phyloP scores from a whole-genome alignment of 1,139 yeast genomes.

The Kluyveromyces sp. region DNA sequence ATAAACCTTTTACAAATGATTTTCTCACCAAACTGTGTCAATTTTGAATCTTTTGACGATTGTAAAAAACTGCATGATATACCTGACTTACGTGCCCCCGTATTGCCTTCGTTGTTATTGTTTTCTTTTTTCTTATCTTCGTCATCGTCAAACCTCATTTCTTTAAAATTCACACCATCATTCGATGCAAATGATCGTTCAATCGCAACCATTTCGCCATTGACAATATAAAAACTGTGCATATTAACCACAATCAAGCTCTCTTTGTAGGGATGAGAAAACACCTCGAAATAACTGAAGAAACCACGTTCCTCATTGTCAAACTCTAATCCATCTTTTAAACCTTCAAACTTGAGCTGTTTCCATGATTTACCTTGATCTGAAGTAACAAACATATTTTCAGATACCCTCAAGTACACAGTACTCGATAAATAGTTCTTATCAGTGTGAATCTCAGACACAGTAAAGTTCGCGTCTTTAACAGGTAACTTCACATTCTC shows the following conservation, averaged over 20 bases:
- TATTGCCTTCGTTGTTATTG: no score
- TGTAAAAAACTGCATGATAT: no score
- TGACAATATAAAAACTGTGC: neutral
- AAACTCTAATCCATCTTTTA: neutral
- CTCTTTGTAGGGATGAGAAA: neutral
- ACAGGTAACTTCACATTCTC: constrained; percentile 4
- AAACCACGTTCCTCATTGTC: neutral
- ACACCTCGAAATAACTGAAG: neutral
- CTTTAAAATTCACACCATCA: neutral
- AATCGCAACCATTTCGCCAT: neutral
- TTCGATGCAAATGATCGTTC: neutral
- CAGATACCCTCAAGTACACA: constrained; percentile 14
- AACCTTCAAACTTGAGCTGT: neutral
- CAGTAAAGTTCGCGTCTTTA: neutral
- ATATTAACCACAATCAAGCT: neutral
- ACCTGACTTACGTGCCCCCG: no score
- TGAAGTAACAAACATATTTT: constrained; percentile 16
- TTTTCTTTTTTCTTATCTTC: no score
- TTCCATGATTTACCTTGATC: constrained; percentile 25
- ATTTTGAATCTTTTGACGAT: neutral
- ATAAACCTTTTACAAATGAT: no score
- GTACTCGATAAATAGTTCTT: constrained; percentile 13
- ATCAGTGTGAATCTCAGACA: constrained; percentile 9
- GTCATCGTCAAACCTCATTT: no score
- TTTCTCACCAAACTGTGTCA: no score